Evolutionary conservation across 1,284 basidiomycete genomes (phyloP).

Genomic region (Boletus holoroseus): DNA sequence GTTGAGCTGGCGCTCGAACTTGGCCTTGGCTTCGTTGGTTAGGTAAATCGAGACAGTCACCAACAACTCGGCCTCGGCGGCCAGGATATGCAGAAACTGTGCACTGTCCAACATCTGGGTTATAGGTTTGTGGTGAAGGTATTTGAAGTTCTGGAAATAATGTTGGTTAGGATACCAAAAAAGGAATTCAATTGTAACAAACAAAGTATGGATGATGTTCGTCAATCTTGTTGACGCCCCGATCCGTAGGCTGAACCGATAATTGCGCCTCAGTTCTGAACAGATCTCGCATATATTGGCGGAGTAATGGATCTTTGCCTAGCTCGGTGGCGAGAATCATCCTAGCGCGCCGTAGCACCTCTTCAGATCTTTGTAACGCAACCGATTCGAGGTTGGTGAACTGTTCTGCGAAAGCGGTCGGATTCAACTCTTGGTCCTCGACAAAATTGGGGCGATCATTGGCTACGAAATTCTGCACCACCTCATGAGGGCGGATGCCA

Average conservation of each 20-base stretch:
- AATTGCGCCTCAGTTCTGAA: constrained; percentile 80
- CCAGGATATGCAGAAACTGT: constrained; percentile 89
- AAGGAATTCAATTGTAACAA: constrained; percentile 34
- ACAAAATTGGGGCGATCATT: constrained; percentile 59
- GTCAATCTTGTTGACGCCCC: constrained; percentile 87
- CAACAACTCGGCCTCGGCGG: constrained; percentile 85
- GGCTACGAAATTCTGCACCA: constrained; percentile 74
- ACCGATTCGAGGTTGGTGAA: constrained; percentile 63
- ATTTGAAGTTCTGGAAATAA: constrained; percentile 85
- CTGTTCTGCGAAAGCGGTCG: constrained; percentile 68
- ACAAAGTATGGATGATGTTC: constrained; percentile 88
- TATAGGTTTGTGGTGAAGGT: constrained; percentile 79
- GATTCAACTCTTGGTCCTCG: constrained; percentile 74
- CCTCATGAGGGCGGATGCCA: constrained; percentile 72
- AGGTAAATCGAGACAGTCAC: constrained; percentile 75
- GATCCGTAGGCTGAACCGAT: constrained; percentile 84
- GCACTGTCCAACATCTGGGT: constrained; percentile 64
- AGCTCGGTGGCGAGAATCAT: constrained; percentile 88
- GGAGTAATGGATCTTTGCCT: constrained; percentile 87
- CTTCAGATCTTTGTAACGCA: constrained; percentile 54
- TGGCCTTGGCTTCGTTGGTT: constrained; percentile 54
- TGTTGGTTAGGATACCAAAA: constrained; percentile 3
- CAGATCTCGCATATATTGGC: constrained; percentile 71
- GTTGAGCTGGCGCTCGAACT: constrained; percentile 70
- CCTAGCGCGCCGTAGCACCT: constrained; percentile 69